Conservation (phyloP, 2,329 filamentous ascomycete species). For the Sporothrix brunneoviolacea region DNA sequence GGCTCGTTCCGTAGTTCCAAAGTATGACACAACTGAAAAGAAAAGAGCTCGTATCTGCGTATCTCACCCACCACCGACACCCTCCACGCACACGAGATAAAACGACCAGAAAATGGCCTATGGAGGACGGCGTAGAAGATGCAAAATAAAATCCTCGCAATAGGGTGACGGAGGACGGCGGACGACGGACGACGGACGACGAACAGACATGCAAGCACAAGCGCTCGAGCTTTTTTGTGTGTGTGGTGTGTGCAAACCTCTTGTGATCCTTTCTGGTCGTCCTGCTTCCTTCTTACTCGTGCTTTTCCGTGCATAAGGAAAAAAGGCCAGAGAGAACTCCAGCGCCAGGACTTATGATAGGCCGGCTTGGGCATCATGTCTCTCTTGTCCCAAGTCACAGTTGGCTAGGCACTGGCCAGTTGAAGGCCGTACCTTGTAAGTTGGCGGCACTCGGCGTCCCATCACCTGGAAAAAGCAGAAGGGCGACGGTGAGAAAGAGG, state of each 20-base stretch:
- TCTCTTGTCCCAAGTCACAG: slow-evolving; percentile 2
- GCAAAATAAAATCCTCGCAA: neutral
- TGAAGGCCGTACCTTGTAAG: neutral
- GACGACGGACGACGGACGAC: neutral
- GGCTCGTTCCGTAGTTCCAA: slow-evolving; percentile 3
- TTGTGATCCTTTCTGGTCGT: neutral
- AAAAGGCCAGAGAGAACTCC: neutral
- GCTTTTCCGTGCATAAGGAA: neutral
- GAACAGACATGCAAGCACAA: neutral
- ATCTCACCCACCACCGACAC: slow-evolving; percentile 7
- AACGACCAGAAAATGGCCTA: too few relatives aligned
- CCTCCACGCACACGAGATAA: neutral
- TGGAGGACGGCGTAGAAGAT: neutral
- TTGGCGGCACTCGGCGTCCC: neutral
- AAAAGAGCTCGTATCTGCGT: slow-evolving; percentile 8
- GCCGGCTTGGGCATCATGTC: neutral
- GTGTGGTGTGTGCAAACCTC: too few relatives aligned
- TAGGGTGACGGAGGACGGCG: neutral
- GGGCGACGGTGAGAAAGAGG: neutral
- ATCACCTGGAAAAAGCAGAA: neutral
- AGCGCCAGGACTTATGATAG: slow-evolving; percentile 1
- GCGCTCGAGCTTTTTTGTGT: slow-evolving; percentile 8
- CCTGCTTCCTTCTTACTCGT: too few relatives aligned
- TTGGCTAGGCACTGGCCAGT: slow-evolving; percentile 1
- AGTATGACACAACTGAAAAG: neutral